These are phyloP conservation scores for Telfairia occidentalis DNA, from an alignment of 331 rosid species.

Conservation along the genomic window DNA sequence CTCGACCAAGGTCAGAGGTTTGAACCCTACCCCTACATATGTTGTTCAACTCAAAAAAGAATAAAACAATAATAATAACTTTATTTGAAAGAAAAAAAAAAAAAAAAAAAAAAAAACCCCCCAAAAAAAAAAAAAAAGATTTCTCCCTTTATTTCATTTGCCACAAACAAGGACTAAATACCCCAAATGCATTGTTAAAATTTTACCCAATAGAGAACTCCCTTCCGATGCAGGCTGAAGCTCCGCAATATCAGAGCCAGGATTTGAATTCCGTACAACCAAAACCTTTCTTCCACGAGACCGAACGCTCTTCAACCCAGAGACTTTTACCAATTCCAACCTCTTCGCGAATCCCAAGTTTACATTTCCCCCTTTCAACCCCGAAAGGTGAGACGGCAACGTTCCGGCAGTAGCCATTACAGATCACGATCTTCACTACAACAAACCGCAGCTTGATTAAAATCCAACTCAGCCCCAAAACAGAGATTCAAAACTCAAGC, in stretches of 20 bases:
- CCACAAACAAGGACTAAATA: background rate
- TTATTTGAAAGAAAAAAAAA: too few relatives aligned
- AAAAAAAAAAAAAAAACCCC: too few relatives aligned
- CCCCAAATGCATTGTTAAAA: background rate
- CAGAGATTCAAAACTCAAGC: conserved; percentile 1
- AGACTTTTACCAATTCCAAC: conserved; percentile 60
- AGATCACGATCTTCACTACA: conserved; percentile 16
- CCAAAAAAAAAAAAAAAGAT: too few relatives aligned
- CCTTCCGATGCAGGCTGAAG: conserved; percentile 79
- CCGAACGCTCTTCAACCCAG: conserved; percentile 44
- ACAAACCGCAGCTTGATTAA: background rate
- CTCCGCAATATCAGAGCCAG: conserved; percentile 63
- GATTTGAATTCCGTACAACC: conserved; percentile 55
- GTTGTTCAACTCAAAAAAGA: too few relatives aligned
- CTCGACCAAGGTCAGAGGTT: too few relatives aligned
- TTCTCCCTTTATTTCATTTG: background rate
- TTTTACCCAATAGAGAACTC: conserved; percentile 73
- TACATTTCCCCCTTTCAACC: conserved; percentile 48
- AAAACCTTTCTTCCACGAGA: conserved; percentile 46
- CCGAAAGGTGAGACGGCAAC: conserved; percentile 53
- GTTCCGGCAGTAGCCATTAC: conserved; percentile 73
- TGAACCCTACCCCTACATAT: too few relatives aligned
- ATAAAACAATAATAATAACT: too few relatives aligned
- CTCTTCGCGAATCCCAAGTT: conserved; percentile 59
- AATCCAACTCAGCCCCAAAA: conserved; percentile 5